Evolutionary conservation across 192 early-diverging fungal genomes (phyloP), one percentile per base, ranked within the genome.

Genomic region (Entomortierella chlamydospora): DNA sequence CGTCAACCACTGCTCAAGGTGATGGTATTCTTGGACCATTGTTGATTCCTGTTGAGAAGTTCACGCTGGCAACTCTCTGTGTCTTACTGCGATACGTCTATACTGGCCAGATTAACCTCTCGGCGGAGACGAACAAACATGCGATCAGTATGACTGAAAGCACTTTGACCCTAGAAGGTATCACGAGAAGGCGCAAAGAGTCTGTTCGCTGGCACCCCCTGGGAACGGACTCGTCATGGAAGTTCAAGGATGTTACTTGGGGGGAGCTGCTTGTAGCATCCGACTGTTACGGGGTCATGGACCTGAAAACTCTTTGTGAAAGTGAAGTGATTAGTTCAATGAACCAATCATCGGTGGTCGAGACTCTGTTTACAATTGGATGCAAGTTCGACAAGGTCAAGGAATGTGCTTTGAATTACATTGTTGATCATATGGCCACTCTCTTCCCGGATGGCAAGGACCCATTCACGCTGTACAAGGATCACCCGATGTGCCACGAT

Each of bases 11-110:
- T 22, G 26, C 4, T 42, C 50, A 51, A 11, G 9, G 18, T 22
- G 50, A 51, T 51, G 50, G 50, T 25, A 25, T 6, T 15, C 1
- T 29, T 7, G 25, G 39, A 7, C 51, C 51, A 17, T 11, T 57
- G 12, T 33, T 52, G 1, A 57, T 57, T 29, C 11, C 17, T 2
- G 29, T 67, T 18, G 42, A 43, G 4, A 34, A 33, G 12, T 57
- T 56, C 55, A 29, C 66, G 1, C 7, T 58, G 45, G 55, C 43
- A 20, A 58, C 66, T 8, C 28, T 66, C 17, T 66, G 53, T n/a
- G 53, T 55, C 1, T 18, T 66, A 9, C 29, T 56, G 20, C 18
- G 41, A 15, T 56, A 66, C 30, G 45, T 55, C 31, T 65, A 65
- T 37, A 65, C n/a, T 12, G 63, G 39, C 26, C 33, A 55, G 26